These are phyloP conservation scores for Talaromyces wortmannii DNA, from an alignment of 495 filamentous ascomycete genomes.

Conservation along the genomic window DNA sequence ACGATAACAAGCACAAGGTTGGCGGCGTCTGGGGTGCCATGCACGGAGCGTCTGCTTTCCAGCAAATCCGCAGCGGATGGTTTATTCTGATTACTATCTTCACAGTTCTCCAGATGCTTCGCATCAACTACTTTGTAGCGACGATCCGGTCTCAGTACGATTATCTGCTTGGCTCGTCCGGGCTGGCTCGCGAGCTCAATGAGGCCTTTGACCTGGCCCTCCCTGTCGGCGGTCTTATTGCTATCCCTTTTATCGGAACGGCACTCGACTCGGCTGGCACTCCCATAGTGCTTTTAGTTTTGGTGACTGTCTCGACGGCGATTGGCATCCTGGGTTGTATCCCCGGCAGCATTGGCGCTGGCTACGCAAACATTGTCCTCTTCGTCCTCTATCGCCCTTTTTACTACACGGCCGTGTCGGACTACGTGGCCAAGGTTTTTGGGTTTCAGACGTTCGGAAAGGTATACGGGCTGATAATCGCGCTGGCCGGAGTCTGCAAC, in stretches of 20 bases:
- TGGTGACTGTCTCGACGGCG: conserved; percentile 64
- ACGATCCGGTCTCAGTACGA: conserved; percentile 83
- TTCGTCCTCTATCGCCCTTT: conserved; percentile 59
- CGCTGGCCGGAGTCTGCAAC: conserved; percentile 78
- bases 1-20: conserved; percentile 48
- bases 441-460: conserved; percentile 93
- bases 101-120: conserved; percentile 85
- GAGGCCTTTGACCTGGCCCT: conserved; percentile 83
- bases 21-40: conserved; percentile 85
- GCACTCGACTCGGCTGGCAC: conserved; percentile 76
- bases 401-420: conserved; percentile 51
- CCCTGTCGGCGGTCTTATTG: conserved; percentile 75
- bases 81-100: conserved; percentile 83
- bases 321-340: conserved; percentile 80
- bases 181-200: conserved; percentile 63
- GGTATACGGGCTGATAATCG: conserved; percentile 93
- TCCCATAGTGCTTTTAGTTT: conserved; percentile 60
- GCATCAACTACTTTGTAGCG: conserved; percentile 97
- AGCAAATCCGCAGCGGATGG: conserved; percentile 80
- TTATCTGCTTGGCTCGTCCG: conserved; percentile 56
- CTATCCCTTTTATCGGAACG: conserved; percentile 82
- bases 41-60: conserved; percentile 62
- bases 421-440: conserved; percentile 94
- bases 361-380: conserved; percentile 70
- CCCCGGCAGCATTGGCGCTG: conserved; percentile 55